Evolutionary conservation across 805 yeast genomes (phyloP), one percentile per base, ranked within the genome.

Genomic region (Suhomyces sp.): DNA sequence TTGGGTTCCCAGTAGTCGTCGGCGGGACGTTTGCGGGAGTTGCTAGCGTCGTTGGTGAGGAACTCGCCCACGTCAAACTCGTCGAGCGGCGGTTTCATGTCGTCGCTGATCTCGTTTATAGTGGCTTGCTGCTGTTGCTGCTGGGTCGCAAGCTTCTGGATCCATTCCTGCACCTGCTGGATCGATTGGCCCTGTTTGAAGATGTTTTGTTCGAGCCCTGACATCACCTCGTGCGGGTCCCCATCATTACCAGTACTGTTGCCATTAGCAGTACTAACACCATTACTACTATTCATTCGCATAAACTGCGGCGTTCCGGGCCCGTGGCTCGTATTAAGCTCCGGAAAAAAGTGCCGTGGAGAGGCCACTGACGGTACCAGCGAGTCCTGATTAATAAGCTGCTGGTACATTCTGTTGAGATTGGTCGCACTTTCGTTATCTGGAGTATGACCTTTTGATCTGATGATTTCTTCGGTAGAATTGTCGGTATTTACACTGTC

Each of bases 141-240:
- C 33, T 56, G 59, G 24, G 41, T 47, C 7, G 58, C 53, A 37
- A 75, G 56, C 53, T 64, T 73, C 49, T 71, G 78, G 45, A 80
- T 73, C 84, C 84, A 80, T 53, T 81, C 84, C 60, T 79, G 82
- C 1, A 79, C 82, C 59, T 80, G 84, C 61, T 73, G 80, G 49
- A 81, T 71, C 3, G 82, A 75, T 54, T 74, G 77, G 10, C 82
- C 83, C 56, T 81, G 82, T 57, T 72, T 76, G 46, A 65, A 65
- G 9, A 80, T 65, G 51, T 73, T 81, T 44, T 73, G 73, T 55
- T 81, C 82, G 45, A 81, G 70, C 17, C 74, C 79, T 21, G 69
- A 55, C 50, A 69, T 59, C 3, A 58, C n/a, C 31, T 67, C 67
- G 5, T 27, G 12, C 8, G 41, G 41, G 33, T 24, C 15, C 2